Evolutionary conservation across 163 green algal genomes (phyloP).

Genomic region (Scenedesmus sp.): DNA sequence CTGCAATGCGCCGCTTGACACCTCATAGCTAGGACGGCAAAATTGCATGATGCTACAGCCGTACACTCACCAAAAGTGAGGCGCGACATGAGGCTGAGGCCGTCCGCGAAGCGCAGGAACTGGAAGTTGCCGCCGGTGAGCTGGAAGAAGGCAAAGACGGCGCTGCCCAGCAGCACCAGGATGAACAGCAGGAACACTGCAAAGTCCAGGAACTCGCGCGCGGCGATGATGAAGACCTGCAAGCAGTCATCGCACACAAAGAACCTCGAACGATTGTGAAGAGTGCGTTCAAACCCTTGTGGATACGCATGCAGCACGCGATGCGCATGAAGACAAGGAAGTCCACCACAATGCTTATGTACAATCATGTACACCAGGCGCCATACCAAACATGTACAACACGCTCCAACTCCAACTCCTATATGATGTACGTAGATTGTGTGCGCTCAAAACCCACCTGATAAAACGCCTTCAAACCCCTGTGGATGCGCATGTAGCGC

Average conservation of each 20-base stretch:
- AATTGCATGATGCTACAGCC: background rate
- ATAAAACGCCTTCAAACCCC: slow-evolving; percentile 50
- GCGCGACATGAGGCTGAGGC: slow-evolving; percentile 45
- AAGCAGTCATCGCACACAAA: background rate
- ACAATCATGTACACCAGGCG: too few species aligned
- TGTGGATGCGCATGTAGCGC: slow-evolving; percentile 52
- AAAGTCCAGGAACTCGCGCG: slow-evolving; percentile 50
- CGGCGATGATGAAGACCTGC: slow-evolving; percentile 53
- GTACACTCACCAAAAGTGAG: slow-evolving; percentile 43
- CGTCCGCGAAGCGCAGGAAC: slow-evolving; percentile 50
- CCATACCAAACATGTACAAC: too few species aligned
- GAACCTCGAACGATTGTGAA: background rate
- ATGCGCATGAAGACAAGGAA: background rate
- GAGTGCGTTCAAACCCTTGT: background rate
- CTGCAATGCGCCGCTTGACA: too few species aligned
- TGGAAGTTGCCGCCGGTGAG: slow-evolving; percentile 48
- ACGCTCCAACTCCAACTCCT: background rate
- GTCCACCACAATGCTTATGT: background rate
- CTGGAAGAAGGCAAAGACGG: slow-evolving; percentile 56
- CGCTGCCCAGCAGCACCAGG: slow-evolving; percentile 45
- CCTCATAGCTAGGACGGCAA: too few species aligned
- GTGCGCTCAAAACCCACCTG: background rate
- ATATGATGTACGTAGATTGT: too few species aligned
- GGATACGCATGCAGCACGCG: too few species aligned
- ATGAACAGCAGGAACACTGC: slow-evolving; percentile 53